These are phyloP conservation scores for Eucalyptus decipiens DNA, from an alignment of 345 rosid species.

Conservation along the genomic window DNA sequence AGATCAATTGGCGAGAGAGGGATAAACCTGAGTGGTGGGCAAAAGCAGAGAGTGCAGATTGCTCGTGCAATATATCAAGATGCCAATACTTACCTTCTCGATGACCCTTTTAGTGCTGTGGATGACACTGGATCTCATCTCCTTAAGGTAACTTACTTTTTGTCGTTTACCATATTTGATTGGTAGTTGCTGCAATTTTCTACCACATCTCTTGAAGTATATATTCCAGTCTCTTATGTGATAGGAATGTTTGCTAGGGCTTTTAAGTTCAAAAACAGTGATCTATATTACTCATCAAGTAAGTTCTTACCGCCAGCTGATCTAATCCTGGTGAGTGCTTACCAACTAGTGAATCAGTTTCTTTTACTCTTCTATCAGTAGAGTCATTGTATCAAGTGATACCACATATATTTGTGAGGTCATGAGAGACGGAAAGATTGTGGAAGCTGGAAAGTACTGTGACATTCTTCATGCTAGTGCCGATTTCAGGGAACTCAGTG, in stretches of 20 bases:
- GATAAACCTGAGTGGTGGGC: slow-evolving; percentile 80
- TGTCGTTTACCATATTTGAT: background rate
- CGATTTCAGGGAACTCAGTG: slow-evolving; percentile 66
- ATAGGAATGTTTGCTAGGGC: slow-evolving; percentile 56
- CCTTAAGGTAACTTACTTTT: slow-evolving; percentile 33
- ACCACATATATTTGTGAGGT: slow-evolving; percentile 27
- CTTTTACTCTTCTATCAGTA: background rate
- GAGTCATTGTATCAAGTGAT: background rate
- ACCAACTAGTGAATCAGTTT: background rate
- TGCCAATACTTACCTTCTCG: slow-evolving; percentile 73
- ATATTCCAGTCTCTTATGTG: background rate
- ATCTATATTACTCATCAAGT: slow-evolving; percentile 80
- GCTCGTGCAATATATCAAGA: slow-evolving; percentile 88
- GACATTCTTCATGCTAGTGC: slow-evolving; percentile 53
- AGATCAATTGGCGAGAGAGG: slow-evolving; percentile 97
- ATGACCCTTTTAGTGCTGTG: slow-evolving; percentile 87
- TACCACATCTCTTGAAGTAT: background rate
- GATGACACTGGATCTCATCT: slow-evolving; percentile 83
- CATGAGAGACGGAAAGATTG: slow-evolving; percentile 74
- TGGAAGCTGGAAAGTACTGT: slow-evolving; percentile 52
- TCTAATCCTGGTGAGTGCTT: slow-evolving; percentile 40
- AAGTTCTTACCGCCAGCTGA: slow-evolving; percentile 66
- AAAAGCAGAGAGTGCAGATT: slow-evolving; percentile 72
- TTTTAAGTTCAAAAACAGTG: slow-evolving; percentile 39
- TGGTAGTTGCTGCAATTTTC: background rate